Evolutionary conservation across 192 early-diverging fungal species (phyloP), one percentile per base, ranked within the genome.

Genomic region (Phlyctochytrium bullatum): DNA sequence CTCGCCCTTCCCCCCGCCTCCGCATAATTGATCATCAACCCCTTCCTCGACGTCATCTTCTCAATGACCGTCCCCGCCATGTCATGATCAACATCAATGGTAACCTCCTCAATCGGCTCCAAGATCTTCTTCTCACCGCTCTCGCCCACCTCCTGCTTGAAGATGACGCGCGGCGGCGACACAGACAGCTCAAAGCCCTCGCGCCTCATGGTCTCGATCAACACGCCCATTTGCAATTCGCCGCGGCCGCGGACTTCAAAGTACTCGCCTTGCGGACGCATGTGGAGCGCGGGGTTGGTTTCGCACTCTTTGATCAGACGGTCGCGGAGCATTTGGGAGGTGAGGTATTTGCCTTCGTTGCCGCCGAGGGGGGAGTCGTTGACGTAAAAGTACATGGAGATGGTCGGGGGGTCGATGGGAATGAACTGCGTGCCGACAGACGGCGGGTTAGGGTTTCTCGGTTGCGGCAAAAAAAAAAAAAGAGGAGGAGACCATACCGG

Each of bases 121-220:
- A 92, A 66, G 35, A 90, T 82, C 25, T 67, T 70, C 61, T 84
- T 79, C 32, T 85, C 80, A 28, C 70, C 64, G 10, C 80, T 78
- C 40, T 77, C 80, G 34, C 78, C 76, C 1, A 34, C 64, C 20
- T 62, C 65, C 56, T 25, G 51, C 75, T 88, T 91, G 78, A 82
- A 89, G 57, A 93, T 82, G 36, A 93, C 92, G n/a, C 86, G 83
- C 29, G 92, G 92, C 4, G 92, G 88, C 1, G 88, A 89, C 3
- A 93, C 88, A 32, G 87, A 88, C 29, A 93, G 78, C 75, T 93
- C 92, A 69, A 91, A 93, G 25, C 92, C 92, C 76, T 93, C 92
- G 27, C 92, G 86, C 31, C 92, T 83, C 92, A 93, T 93, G 4
- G 92, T 91, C 81, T 93, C 92, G 59, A 92, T 92, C 36, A 93